Percentiles rank a stretch among this genome's conserved stretches.
These are phyloP conservation scores for Pholiota microspora DNA, from an alignment of 768 basidiomycete species.

Conservation along the genomic window DNA sequence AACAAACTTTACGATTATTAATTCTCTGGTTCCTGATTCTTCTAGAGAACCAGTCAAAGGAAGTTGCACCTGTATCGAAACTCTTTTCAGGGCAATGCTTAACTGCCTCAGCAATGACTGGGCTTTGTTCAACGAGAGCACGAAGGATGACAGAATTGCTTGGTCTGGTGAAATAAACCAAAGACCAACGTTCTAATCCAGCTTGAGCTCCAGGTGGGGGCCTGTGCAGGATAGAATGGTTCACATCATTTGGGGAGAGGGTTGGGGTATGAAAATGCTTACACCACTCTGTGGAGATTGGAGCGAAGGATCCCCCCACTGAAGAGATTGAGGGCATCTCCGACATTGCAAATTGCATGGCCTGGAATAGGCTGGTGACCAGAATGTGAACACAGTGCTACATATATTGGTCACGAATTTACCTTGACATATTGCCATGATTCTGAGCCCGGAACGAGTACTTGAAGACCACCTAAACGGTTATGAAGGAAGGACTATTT, in stretches of 20 bases:
- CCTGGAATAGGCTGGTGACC: slow-evolving; percentile 44
- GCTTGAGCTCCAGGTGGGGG: slow-evolving; percentile 60
- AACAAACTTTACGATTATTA: slow-evolving; percentile 38
- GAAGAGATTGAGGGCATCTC: slow-evolving; percentile 60
- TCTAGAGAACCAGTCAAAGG: slow-evolving; percentile 43
- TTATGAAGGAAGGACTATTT: slow-evolving; percentile 67
- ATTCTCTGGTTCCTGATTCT: slow-evolving; percentile 44
- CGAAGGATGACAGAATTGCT: slow-evolving; percentile 49
- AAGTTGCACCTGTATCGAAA: slow-evolving; percentile 34
- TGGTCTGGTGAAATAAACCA: slow-evolving; percentile 69
- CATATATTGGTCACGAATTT: neutral
- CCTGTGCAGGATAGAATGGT: slow-evolving; percentile 21
- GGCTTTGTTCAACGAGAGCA: slow-evolving; percentile 50
- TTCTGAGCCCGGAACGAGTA: slow-evolving; percentile 57
- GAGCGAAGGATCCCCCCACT: slow-evolving; percentile 65
- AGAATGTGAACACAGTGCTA: neutral
- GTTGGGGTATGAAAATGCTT: slow-evolving; percentile 20
- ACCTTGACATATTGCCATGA: slow-evolving; percentile 72
- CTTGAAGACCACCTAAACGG: slow-evolving; percentile 67
- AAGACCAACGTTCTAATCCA: slow-evolving; percentile 55
- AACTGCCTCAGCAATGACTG: slow-evolving; percentile 45
- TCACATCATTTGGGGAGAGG: neutral
- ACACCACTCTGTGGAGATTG: slow-evolving; percentile 64
- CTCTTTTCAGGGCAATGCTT: slow-evolving; percentile 34
- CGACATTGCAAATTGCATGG: slow-evolving; percentile 60